Evolutionary conservation across 306 rosid species (phyloP), one percentile per base, ranked within the genome.

Genomic region (Vachellia collinsii): DNA sequence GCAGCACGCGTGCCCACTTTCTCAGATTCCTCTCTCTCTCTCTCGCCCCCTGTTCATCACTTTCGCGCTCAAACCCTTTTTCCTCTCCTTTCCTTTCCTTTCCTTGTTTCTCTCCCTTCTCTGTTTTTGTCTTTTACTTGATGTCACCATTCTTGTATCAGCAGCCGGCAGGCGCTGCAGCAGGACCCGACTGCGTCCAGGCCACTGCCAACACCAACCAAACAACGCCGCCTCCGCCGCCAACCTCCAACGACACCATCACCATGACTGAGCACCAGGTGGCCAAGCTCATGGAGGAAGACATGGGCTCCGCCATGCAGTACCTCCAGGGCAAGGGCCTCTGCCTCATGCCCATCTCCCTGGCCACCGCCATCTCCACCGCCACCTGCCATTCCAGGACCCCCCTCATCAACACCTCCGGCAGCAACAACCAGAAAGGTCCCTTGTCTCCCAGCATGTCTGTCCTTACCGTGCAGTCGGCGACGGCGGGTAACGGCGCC

Each of bases 301-400:
- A 96, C 88, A 93, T 96, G 99, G 98, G 98, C 1, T 92, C 99
- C 16, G 98, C 99, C 82, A 96, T 96, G 99, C 99, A 93, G 78
- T 96, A 96, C 80, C 90, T 96, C 0, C 98, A 93, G 47, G 98
- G 99, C 1, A 96, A 96, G 16, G 99, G 99, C 7, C 97, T 96
- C 9, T 96, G 99, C 87, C 97, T 96, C 72, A 96, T 96, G 99
- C 98, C 99, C 4, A 96, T 96, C 73, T 96, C 99, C 1, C 87
- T 96, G 0, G 99, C 99, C n/a, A 93, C 97, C 0, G 99, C 98
- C 0, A 92, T 96, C 42, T 96, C 99, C 5, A 84, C 96, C 1
- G 91, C 97, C 91, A 88, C 99, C 70, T 91, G 94, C 88, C 97
- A 83, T 84, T n/a, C 89, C 56, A 84, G 94, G 83, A 90, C 74